Evolutionary conservation across 495 filamentous ascomycete genomes (phyloP), one percentile per base, ranked within the genome.

Genomic region (Chaetomium fimeti): DNA sequence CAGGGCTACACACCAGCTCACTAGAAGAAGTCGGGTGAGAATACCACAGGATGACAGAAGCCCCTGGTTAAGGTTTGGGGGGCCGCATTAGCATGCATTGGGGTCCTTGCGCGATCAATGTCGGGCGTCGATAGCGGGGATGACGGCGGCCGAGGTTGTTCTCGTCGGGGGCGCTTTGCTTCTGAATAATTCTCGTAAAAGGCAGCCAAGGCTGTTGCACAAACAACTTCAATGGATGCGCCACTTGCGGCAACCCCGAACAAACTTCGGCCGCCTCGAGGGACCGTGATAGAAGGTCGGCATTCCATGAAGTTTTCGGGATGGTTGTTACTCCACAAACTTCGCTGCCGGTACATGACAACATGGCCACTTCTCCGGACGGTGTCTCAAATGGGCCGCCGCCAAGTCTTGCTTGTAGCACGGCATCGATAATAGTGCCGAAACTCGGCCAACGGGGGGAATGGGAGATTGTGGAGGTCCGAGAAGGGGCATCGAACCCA

Each of bases 1-100:
- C 64, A 68, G 63, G 61, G 66, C 63, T 66, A 66, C 65, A 66
- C 63, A 66, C 47, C 51, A 6, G 29, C 36, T 9, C 13, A 5
- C 20, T 40, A 13, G 40, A 43, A 18, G 13, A 43, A 13, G 13
- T 43, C 4, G 3, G 15, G 16, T 43, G 40, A 43, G 9, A 18
- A 43, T 43, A 43, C 15, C 40, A 6, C 32, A 38, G 42, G 22
- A 15, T 24, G 25, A 27, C 40, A 59, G 25, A n/a, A 0, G 38
- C n/a, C 43, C 28, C 18, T 8, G 11, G 27, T 49, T 49, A 36
- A 60, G 43, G 43, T 20, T 27, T 52, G 47, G 20, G 28, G 42
- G 5, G 32, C 32, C 27, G 11, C 24, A 42, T n/a, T 5, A 4
- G 28, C 28, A 49, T 60, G 18, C n/a, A 36, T 24, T 22, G n/a